phyloP scores from a whole-genome alignment of 2,329 filamentous ascomycete genomes.

The Epichloe gansuensis region DNA sequence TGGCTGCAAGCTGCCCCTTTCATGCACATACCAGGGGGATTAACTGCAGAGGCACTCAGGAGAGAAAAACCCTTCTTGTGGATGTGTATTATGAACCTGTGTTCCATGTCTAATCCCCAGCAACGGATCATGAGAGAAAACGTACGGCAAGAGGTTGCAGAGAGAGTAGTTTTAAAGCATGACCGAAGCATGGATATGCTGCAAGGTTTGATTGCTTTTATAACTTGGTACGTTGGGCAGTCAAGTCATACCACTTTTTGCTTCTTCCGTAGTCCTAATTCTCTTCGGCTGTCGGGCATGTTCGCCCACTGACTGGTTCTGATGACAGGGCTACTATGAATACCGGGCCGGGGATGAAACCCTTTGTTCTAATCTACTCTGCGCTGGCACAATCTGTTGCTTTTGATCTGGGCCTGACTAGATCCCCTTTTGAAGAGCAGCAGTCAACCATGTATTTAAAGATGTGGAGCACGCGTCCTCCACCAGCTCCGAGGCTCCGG shows the following conservation, averaged over 20 bases:
- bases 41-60: conserved; percentile 26
- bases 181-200: conserved; percentile 40
- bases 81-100: conserved; percentile 34
- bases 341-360: conserved; percentile 24
- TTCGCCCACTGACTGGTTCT: not conserved
- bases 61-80: conserved; percentile 34
- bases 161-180: conserved; percentile 33
- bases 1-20: conserved; percentile 33
- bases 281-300: too few relatives aligned
- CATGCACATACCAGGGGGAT: conserved; percentile 25
- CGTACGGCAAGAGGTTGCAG: conserved; percentile 30
- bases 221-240: conserved; percentile 1
- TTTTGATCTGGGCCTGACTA: conserved; percentile 33
- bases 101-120: conserved; percentile 27
- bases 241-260: too few relatives aligned
- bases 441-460: conserved; percentile 24
- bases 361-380: conserved; percentile 30
- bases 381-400: conserved; percentile 30
- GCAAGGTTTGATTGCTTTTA: conserved; percentile 30
- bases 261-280: too few relatives aligned
- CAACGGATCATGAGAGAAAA: conserved; percentile 27
- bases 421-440: conserved; percentile 22
- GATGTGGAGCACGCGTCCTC: conserved; percentile 16
- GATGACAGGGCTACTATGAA: conserved; percentile 24
- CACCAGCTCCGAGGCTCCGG: conserved; percentile 18